These are phyloP conservation scores for Fusarium euwallaceae DNA, from an alignment of 2,329 filamentous ascomycete genomes.

Conservation along the genomic window DNA sequence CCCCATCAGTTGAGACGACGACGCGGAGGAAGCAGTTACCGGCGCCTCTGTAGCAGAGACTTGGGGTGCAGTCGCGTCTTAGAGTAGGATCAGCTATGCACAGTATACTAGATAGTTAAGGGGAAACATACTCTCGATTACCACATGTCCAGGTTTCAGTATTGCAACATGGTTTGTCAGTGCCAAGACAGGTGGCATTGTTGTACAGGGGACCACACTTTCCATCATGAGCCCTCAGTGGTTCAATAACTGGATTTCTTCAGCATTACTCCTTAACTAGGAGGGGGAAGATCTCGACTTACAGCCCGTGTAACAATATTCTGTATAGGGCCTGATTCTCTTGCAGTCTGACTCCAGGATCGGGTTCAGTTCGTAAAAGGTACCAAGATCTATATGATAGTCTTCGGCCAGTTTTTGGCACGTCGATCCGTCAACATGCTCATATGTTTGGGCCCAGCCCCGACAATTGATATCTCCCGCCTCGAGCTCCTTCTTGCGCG, in stretches of 20 bases:
- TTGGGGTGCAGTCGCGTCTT: constrained; percentile 1
- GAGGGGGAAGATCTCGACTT: not conserved
- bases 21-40: not conserved
- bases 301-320: not conserved
- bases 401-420: not conserved
- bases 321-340: not conserved
- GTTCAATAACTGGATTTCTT: not conserved
- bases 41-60: not conserved
- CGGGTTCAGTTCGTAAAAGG: not conserved
- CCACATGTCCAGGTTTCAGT: constrained; percentile 4
- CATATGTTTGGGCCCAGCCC: not conserved
- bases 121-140: not conserved
- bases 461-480: not conserved
- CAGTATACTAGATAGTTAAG: no score
- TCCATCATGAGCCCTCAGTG: not conserved
- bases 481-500: not conserved
- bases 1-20: not conserved
- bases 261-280: not conserved
- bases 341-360: not conserved
- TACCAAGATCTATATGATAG: not conserved
- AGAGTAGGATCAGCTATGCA: not conserved
- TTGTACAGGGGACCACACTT: not conserved
- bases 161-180: not conserved
- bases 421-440: not conserved
- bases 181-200: not conserved